Evolutionary conservation across 345 rosid species (phyloP).

Genomic region (Mallotus nudiflorus): DNA sequence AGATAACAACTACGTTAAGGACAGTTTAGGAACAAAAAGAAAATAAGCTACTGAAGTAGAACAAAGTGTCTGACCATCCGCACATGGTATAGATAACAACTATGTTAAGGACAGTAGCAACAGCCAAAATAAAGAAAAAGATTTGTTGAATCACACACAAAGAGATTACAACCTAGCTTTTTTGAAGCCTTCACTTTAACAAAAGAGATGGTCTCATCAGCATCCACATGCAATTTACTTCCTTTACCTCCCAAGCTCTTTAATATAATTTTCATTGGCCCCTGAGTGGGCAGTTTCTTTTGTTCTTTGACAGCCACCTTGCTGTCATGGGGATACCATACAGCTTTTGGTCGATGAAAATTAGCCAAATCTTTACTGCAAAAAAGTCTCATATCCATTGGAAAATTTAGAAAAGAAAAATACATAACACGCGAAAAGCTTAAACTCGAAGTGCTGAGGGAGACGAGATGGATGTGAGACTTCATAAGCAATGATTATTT

Average conservation of each 20-base stretch:
- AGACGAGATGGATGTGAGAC: background rate
- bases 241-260: slow-evolving; percentile 99
- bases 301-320: slow-evolving; percentile 88
- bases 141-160: slow-evolving; percentile 8
- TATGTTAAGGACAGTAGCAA: too few relatives aligned
- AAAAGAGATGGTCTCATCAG: slow-evolving; percentile 78
- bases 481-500: background rate
- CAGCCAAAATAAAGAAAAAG: background rate
- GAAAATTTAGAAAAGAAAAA: background rate
- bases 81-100: too few relatives aligned
- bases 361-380: slow-evolving; percentile 90
- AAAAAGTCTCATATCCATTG: slow-evolving; percentile 12
- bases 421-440: slow-evolving; percentile 1
- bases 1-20: too few relatives aligned
- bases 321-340: slow-evolving; percentile 95
- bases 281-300: slow-evolving; percentile 71
- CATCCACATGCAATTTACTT: slow-evolving; percentile 80
- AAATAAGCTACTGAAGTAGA: too few relatives aligned
- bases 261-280: slow-evolving; percentile 81
- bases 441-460: background rate
- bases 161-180: slow-evolving; percentile 75
- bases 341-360: slow-evolving; percentile 94
- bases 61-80: background rate
- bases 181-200: slow-evolving; percentile 83
- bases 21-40: too few relatives aligned